Evolutionary conservation across 1,284 basidiomycete species (phyloP).

Genomic region (Ceratobasidium sp.): DNA sequence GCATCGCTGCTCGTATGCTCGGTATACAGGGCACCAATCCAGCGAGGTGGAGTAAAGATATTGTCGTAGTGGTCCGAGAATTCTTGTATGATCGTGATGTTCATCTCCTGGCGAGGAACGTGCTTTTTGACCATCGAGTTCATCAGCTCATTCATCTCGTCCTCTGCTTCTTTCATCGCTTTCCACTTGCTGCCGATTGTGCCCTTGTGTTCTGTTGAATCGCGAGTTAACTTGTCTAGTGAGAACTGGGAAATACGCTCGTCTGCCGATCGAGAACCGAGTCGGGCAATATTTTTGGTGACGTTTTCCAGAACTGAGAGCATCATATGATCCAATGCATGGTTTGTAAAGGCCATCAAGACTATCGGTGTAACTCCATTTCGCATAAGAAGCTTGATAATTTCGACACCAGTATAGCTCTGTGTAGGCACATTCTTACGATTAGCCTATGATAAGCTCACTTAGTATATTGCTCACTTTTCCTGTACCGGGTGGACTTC

Average conservation of each 20-base stretch:
- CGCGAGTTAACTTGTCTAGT: conserved; percentile 58
- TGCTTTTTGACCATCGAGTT: conserved; percentile 58
- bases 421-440: conserved; percentile 51
- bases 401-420: conserved; percentile 76
- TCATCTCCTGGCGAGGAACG: conserved; percentile 61
- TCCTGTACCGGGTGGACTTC: conserved; percentile 79
- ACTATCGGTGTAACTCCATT: conserved; percentile 69
- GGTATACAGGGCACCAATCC: conserved; percentile 57
- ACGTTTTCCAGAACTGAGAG: conserved; percentile 57
- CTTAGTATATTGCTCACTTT: conserved; percentile 62
- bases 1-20: conserved; percentile 28
- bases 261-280: conserved; percentile 72
- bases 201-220: conserved; percentile 59
- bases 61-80: conserved; percentile 62
- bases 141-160: conserved; percentile 65
- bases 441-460: background rate
- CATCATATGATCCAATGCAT: conserved; percentile 64
- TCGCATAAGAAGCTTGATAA: conserved; percentile 70
- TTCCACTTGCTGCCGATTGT: conserved; percentile 56
- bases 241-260: conserved; percentile 69
- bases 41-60: conserved; percentile 60
- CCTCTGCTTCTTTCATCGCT: conserved; percentile 63
- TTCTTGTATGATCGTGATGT: conserved; percentile 59
- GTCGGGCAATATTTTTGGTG: conserved; percentile 71
- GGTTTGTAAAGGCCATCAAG: conserved; percentile 80